Base-by-base conservation (phyloP, 164 flowering plant genomes). In the Umbellularia californica region DNA sequence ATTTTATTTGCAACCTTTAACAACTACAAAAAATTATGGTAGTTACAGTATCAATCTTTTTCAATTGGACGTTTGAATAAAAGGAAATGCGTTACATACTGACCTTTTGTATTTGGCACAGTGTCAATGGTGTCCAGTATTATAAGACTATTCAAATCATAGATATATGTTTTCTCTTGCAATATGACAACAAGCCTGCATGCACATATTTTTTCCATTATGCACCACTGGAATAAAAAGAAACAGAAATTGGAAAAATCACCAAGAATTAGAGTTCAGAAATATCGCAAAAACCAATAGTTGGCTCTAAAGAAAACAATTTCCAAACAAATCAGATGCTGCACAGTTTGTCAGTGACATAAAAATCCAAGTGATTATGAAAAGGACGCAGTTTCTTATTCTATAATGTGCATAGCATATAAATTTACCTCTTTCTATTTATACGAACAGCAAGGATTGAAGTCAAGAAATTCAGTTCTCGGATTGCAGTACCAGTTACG, bases 111-210 rank as follows among this genome's bases (percentile, higher is more conserved):
- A 81, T 94, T 94, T 68, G 89, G 93, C 69, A 87, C 92, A 2
- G 97, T 91, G 72, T 94, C 97, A 58, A 94, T 82, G 20, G 95
- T 88, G 75, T 84, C 92, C 83, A 92, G 76, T 70, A 92, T 88
- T 33, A 80, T 78, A 52, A 94, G 90, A 77, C 77, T 87, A 79
- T 91, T 88, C 74, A 83, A 70, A 80, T 94, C 98, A 86, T 94
- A 94, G 74, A 94, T 89, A 80, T 84, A 90, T 14, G 91, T 80
- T 82, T 88, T 91, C 69, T 91, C 97, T 81, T 84, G 90, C 85
- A 94, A 83, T 65, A 94, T 72, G n/a, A 94, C 95, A 70, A 91
- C 78, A 58, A 94, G 89, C 84, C 98, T 94, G 93, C 87, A 87
- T 50, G 35, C 60, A 41, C 47, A 72, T 55, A 19, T 17, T 55